Percentiles rank a stretch among this genome's conserved stretches.
These are phyloP conservation scores for Babesia ovata DNA, from an alignment of 169 alveolate species.

Conservation along the genomic window DNA sequence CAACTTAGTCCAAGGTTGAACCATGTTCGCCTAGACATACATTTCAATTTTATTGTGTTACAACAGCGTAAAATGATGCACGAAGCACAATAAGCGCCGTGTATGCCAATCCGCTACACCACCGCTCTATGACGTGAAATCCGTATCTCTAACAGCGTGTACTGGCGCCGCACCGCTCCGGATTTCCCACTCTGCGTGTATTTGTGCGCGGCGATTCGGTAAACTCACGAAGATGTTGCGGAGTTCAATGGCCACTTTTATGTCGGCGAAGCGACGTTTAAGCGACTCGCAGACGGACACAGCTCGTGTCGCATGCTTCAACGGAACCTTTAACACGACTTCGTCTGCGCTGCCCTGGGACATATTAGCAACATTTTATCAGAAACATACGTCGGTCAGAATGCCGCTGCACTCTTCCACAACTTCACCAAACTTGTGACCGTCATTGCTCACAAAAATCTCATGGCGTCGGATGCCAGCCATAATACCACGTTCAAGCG, in stretches of 20 bases:
- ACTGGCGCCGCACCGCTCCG: conserved; percentile 22
- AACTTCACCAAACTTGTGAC: conserved; percentile 2
- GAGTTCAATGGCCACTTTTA: conserved; percentile 20
- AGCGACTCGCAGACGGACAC: conserved; percentile 56
- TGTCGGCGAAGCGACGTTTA: conserved; percentile 20
- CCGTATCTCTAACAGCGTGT: conserved; percentile 14
- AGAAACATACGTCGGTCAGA: conserved; percentile 2
- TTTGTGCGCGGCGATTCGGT: background rate
- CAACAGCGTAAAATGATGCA: too few relatives aligned
- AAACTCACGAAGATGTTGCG: conserved; percentile 44
- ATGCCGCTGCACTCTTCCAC: conserved; percentile 37
- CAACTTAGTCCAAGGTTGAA: too few relatives aligned
- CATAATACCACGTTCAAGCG: background rate
- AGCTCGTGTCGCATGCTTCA: conserved; percentile 45
- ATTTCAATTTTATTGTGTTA: background rate
- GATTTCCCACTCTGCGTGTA: conserved; percentile 3
- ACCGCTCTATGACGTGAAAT: background rate
- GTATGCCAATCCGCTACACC: background rate
- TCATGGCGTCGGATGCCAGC: conserved; percentile 2
- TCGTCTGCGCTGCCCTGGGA: conserved; percentile 31
- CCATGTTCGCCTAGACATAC: background rate
- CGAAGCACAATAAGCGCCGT: background rate
- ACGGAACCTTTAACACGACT: conserved; percentile 36
- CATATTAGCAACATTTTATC: background rate
- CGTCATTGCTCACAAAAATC: conserved; percentile 21